These are phyloP conservation scores for Fraxinus floribunda DNA, from an alignment of 305 asterid genomes.

Conservation along the genomic window DNA sequence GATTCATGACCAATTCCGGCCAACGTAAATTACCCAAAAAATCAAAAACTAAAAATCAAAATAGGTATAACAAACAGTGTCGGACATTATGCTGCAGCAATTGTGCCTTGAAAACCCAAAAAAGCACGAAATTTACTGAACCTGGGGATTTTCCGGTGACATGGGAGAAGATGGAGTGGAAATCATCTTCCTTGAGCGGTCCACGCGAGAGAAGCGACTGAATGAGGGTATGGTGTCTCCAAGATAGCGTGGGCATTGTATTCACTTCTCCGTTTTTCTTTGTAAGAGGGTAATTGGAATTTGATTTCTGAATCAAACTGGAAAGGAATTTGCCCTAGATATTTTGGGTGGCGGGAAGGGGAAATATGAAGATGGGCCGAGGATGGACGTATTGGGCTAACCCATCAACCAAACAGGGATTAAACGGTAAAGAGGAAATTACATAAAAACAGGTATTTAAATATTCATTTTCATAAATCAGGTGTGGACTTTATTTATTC, in stretches of 20 bases:
- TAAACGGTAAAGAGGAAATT: too few relatives aligned
- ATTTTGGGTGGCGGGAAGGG: not conserved
- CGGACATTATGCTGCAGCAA: not conserved
- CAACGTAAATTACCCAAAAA: not conserved
- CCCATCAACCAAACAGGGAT: too few relatives aligned
- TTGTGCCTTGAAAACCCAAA: not conserved
- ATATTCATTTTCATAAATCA: too few relatives aligned
- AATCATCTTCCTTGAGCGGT: constrained; percentile 58
- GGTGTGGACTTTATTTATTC: too few relatives aligned
- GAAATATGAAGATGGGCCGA: not conserved
- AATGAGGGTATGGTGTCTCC: constrained; percentile 75
- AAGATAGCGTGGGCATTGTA: constrained; percentile 54
- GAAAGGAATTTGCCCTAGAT: constrained; percentile 2
- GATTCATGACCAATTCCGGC: not conserved
- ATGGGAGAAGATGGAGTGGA: constrained; percentile 51
- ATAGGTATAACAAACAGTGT: not conserved
- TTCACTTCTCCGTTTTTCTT: not conserved
- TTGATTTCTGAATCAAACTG: not conserved
- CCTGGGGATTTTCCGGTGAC: constrained; percentile 57
- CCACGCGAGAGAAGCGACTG: constrained; percentile 81
- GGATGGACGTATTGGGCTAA: constrained; percentile 1
- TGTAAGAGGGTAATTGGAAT: not conserved
- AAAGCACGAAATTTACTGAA: not conserved
- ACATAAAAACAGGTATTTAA: too few relatives aligned
- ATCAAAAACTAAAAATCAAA: not conserved